Evolutionary conservation across 1,284 basidiomycete genomes (phyloP), one percentile per base, ranked within the genome.

Genomic region (Irpex sp.): DNA sequence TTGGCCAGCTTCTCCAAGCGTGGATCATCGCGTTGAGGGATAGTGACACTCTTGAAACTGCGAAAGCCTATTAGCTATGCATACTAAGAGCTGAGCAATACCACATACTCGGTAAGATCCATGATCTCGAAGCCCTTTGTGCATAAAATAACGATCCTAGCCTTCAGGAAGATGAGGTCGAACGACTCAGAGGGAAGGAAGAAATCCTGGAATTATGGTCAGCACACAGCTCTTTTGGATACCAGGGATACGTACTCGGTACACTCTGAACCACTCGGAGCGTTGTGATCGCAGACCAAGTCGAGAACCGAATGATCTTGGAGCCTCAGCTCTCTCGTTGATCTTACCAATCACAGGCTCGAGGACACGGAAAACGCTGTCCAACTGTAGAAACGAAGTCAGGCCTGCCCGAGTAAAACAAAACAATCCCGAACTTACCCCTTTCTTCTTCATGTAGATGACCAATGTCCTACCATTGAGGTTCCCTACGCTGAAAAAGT

Each of bases 91-190:
- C 2, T n/a, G 31, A 61, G 13, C 44, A 21, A 48, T 21, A 11
- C 8, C 8, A 81, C 91, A 49, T 74, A 94, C 94, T 94, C 89
- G 2, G 86, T 86, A 38, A 98, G 81, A 74, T 97, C 93, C 93
- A 98, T 97, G 70, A 98, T 97, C 78, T 97, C 94, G 71, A 98
- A 97, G n/a, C 94, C 95, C 71, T 93, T 95, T 2, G 91, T 86
- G 69, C 95, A 96, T 37, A 97, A 84, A 63, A 99, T 92, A 4
- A 94, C 94, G 64, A 99, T 89, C 77, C 91, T 93, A 34, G 92
- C 89, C 73, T 94, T 94, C 64, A 97, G 81, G 81, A 98, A 98
- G 69, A 96, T 89, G 58, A 98, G 81, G 69, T 93, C 91, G 66
- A 87, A 92, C 0, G 94, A 92, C 71, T 97, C 95, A 0, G 91